phyloP scores from a whole-genome alignment of 208 protist species.

The Trypanosoma platydactyli region DNA sequence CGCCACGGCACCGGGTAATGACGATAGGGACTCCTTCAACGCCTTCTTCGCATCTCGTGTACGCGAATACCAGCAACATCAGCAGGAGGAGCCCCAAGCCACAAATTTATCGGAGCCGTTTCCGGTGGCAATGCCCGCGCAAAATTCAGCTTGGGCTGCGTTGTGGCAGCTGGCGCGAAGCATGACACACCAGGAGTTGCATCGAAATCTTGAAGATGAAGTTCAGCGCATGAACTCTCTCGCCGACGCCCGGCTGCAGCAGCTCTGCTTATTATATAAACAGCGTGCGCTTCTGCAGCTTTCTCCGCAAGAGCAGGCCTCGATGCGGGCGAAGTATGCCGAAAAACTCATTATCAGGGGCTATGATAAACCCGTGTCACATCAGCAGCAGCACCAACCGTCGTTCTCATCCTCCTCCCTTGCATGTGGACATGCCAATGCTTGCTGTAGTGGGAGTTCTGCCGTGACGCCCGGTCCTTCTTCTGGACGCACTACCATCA shows the following conservation, averaged over 20 bases:
- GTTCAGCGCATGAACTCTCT: slow-evolving; percentile 44
- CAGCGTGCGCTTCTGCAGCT: slow-evolving; percentile 45
- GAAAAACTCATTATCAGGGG: slow-evolving; percentile 20
- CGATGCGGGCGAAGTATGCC: slow-evolving; percentile 40
- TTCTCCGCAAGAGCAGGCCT: slow-evolving; percentile 43
- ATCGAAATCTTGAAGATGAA: slow-evolving; percentile 43
- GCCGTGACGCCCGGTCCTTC: slow-evolving; percentile 1
- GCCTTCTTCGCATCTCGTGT: not conserved
- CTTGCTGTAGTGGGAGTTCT: not conserved
- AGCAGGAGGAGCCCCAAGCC: not conserved
- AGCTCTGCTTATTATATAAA: slow-evolving; percentile 60
- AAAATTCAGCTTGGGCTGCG: slow-evolving; percentile 8
- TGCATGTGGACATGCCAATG: not conserved
- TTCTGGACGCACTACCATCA: slow-evolving; percentile 2
- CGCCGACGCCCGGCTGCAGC: slow-evolving; percentile 45
- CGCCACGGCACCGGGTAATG: not conserved
- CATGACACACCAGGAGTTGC: slow-evolving; percentile 48
- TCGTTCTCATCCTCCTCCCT: not conserved
- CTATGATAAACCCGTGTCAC: not conserved
- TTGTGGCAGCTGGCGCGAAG: slow-evolving; percentile 23
- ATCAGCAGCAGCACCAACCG: not conserved
- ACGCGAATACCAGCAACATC: slow-evolving; percentile 1
- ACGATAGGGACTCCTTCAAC: not conserved
- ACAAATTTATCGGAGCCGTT: not conserved
- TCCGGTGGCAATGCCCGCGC: not conserved